Conservation (phyloP, 495 filamentous ascomycete genomes). For the Beverwykella pulmonaria region DNA sequence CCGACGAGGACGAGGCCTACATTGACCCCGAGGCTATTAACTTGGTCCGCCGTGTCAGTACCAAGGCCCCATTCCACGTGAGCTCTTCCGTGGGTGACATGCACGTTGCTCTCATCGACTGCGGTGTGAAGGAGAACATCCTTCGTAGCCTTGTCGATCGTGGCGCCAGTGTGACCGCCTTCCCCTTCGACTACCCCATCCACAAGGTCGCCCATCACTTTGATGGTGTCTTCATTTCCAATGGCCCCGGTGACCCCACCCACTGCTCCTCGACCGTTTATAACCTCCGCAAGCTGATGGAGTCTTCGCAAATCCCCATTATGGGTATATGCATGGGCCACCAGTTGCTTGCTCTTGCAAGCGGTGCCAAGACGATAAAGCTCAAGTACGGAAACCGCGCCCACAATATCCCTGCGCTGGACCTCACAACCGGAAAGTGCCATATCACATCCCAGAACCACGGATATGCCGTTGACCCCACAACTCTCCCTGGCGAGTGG, state of each 20-base stretch:
- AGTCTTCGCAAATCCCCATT: slow-evolving; percentile 84
- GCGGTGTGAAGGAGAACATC: slow-evolving; percentile 99
- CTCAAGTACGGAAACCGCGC: slow-evolving; percentile 97
- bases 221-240: slow-evolving; percentile 97
- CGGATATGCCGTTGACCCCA: slow-evolving; percentile 92
- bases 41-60: slow-evolving; percentile 91
- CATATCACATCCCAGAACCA: slow-evolving; percentile 99
- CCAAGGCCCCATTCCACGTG: slow-evolving; percentile 96
- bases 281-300: slow-evolving; percentile 85
- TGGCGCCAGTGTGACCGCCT: slow-evolving; percentile 84
- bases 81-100: slow-evolving; percentile 73
- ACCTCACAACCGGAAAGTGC: slow-evolving; percentile 92
- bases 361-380: slow-evolving; percentile 86
- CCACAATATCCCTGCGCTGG: slow-evolving; percentile 95
- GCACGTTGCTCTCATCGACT: slow-evolving; percentile 95
- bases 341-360: slow-evolving; percentile 80
- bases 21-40: slow-evolving; percentile 95
- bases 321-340: slow-evolving; percentile 97
- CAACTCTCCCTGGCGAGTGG: slow-evolving; percentile 80
- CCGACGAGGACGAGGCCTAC: slow-evolving; percentile 96
- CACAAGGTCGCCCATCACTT: slow-evolving; percentile 98
- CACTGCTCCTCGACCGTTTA: slow-evolving; percentile 93
- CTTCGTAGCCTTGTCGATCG: slow-evolving; percentile 87
- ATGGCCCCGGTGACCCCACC: slow-evolving; percentile 96
- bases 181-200: slow-evolving; percentile 95